Evolutionary conservation across 495 filamentous ascomycete genomes (phyloP), one percentile per base, ranked within the genome.

Genomic region (Penicillium silybi): DNA sequence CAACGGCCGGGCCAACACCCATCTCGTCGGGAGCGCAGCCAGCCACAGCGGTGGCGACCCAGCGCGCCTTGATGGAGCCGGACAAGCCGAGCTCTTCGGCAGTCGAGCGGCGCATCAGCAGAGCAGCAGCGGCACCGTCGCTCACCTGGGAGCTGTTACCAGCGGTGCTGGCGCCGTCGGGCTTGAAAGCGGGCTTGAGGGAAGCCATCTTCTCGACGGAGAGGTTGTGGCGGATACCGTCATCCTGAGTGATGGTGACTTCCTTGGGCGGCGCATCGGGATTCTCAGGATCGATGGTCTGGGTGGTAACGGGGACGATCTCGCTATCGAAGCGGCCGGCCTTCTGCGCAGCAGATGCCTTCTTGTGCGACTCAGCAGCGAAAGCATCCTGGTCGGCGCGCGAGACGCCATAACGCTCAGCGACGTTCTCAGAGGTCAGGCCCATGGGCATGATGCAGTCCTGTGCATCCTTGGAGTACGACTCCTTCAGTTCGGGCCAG

Each of bases 391-490:
- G 90, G 52, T 92, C 90, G 4, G 67, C 75, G 17, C 92, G 68
- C 9, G 67, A 73, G n/a, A 97, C 78, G 5, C 81, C 81, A 57
- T 95, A 92, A 43, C 91, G 74, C 54, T 72, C 69, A 0, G 91
- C 89, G 9, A 97, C 90, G 58, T 96, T 96, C 77, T 97, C 92
- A 20, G 82, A 82, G n/a, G 92, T 97, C 39, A 92, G 62, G 0
- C 92, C 91, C 92, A 97, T 97, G 48, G 83, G 82, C 91, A 95
- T 93, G 61, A 96, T 84, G 60, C 91, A 95, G 63, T 95, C 91
- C 35, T 78, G 65, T 7, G 88, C 86, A 49, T 93, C 87, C 66
- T 86, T 75, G 6, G 81, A 82, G 7, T 64, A 63, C 1, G 75
- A 83, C 2, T 87, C 78, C 58, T 74, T 82, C 50, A 96, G 67